Evolutionary conservation across 2,329 filamentous ascomycete genomes (phyloP), one percentile per base, ranked within the genome.

Genomic region (Pseudofabraea citricarpa): DNA sequence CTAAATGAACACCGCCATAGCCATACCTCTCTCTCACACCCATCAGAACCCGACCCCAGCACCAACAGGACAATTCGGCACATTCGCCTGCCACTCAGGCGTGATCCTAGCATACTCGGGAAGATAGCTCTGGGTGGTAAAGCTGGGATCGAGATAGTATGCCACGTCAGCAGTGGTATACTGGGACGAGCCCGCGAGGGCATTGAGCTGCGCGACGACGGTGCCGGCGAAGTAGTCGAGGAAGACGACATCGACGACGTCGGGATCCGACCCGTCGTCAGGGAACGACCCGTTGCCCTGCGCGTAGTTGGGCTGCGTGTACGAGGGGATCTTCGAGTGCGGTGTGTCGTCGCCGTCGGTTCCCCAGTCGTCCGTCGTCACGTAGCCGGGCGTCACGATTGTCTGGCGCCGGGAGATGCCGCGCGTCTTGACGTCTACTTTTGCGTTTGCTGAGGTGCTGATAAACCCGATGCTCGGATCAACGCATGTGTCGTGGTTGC

Each of bases 201-300:
- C 40, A 27, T 83, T 81, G 46, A 95, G 69, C 2, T 88, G 88
- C 7, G 83, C 67, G 16, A 94, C 66, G 36, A 97, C 71, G 73
- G 83, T 91, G 10, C 80, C 81, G 63, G 91, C 78, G 36, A 96
- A 82, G 61, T 95, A 97, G 60, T 94, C 89, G 44, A 94, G 79
- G 61, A 93, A 97, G 12, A 96, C 80, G 5, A 97, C 65, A 61
- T 97, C 90, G 1, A 97, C 88, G 1, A 67, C 81, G 38, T 83
- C 77, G 0, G 88, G 87, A 16, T 47, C 46, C 16, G 75, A 69
- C 4, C 61, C 61, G 16, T 65, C 55, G 0, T 59, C 49, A 2
- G 81, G 74, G 56, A 93, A 86, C 1, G 65, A 72, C 52, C 83
- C 75, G 49, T 79, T 69, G 0, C 85, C 71, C 60, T 90, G 83